phyloP scores from a whole-genome alignment of 2,329 filamentous ascomycete species.

The Pestalotiopsis sp. region DNA sequence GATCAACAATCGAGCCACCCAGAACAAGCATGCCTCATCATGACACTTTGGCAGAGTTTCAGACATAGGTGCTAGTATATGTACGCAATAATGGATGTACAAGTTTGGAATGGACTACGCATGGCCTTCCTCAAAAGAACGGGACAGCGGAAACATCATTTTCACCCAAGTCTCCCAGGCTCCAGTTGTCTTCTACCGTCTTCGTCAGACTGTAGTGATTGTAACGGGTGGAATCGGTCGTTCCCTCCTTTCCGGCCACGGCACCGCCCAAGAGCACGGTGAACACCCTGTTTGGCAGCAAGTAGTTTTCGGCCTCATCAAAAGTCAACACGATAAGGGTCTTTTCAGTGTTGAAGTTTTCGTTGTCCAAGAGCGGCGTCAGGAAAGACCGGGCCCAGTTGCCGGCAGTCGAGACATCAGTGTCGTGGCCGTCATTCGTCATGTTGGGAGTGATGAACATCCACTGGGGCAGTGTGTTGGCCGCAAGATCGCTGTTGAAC shows the following conservation, averaged over 20 bases:
- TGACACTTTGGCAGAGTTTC: too few species aligned
- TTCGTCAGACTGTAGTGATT: slow-evolving; percentile 31
- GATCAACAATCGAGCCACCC: too few species aligned
- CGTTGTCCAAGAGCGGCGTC: slow-evolving; percentile 26
- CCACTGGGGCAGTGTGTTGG: slow-evolving; percentile 31
- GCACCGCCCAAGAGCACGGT: slow-evolving; percentile 28
- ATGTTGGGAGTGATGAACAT: slow-evolving; percentile 51
- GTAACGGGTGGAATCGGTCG: slow-evolving; percentile 24
- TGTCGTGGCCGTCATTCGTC: slow-evolving; percentile 37
- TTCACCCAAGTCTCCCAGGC: slow-evolving; percentile 26
- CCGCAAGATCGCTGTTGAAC: slow-evolving; percentile 29
- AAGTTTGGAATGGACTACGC: too few species aligned
- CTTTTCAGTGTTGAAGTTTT: slow-evolving; percentile 39
- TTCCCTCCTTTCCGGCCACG: slow-evolving; percentile 24
- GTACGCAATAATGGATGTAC: too few species aligned
- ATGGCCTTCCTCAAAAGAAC: too few species aligned
- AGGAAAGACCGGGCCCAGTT: slow-evolving; percentile 30
- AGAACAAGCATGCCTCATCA: too few species aligned
- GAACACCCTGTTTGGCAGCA: slow-evolving; percentile 25
- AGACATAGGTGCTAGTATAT: too few species aligned
- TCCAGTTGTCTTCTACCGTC: slow-evolving; percentile 32
- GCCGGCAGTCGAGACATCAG: slow-evolving; percentile 28
- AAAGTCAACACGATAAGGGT: slow-evolving; percentile 31
- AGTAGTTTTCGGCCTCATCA: slow-evolving; percentile 30
- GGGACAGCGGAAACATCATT: slow-evolving; percentile 20